Evolutionary conservation across 1,139 yeast genomes (phyloP).

Genomic region (Wickerhamomyces sp.): DNA sequence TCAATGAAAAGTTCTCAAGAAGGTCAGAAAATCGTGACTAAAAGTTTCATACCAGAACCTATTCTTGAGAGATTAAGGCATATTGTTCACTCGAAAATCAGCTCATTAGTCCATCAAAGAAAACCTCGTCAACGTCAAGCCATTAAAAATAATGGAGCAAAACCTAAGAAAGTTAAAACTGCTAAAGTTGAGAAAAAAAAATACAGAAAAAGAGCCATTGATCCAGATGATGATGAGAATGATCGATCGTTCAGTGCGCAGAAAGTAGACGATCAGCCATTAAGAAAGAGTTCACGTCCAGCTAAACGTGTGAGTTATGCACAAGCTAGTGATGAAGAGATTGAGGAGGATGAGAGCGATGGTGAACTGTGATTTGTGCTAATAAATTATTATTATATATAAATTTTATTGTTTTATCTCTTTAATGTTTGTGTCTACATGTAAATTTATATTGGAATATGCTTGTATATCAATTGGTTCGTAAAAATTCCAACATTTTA

Average conservation of each 20-base stretch:
- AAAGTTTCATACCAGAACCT: constrained; percentile 45
- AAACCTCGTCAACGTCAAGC: constrained; percentile 8
- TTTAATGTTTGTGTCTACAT: no score
- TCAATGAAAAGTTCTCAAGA: constrained; percentile 42
- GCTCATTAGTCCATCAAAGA: constrained; percentile 10
- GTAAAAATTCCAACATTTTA: constrained; percentile 55
- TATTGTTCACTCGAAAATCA: constrained; percentile 21
- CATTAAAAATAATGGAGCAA: constrained; percentile 17
- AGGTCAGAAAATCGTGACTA: constrained; percentile 35
- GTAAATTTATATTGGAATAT: no score
- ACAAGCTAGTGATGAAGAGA: constrained; percentile 20
- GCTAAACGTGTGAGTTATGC: constrained; percentile 36
- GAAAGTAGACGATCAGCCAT: constrained; percentile 21
- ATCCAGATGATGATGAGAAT: constrained; percentile 14
- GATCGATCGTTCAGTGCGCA: constrained; percentile 5
- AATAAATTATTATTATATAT: no score
- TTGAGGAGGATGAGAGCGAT: constrained; percentile 9
- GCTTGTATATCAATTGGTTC: constrained; percentile 5
- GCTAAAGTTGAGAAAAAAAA: constrained; percentile 10
- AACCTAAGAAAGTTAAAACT: constrained; percentile 22
- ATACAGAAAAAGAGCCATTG: constrained; percentile 7
- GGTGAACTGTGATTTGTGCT: constrained; percentile 1
- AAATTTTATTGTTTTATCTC: background rate
- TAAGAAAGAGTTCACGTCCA: constrained; percentile 45
- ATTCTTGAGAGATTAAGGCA: constrained; percentile 22